A percentile compares a stretch with the other conserved stretches of the same genome.
These are phyloP conservation scores for Xylaria sp. DNA, from an alignment of 2,329 filamentous ascomycete genomes.

Conservation along the genomic window DNA sequence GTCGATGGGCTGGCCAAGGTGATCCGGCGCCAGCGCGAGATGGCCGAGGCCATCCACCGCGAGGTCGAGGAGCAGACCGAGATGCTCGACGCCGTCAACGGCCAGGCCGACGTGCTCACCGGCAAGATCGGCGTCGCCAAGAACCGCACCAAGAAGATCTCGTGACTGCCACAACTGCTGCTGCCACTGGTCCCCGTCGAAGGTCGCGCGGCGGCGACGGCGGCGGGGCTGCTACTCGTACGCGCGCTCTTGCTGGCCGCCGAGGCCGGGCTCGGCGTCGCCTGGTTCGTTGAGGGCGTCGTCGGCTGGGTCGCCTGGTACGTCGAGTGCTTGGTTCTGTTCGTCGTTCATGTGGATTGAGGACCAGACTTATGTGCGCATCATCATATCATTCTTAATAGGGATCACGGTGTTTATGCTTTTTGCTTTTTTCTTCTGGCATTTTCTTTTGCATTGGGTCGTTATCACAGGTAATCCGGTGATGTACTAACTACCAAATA, in stretches of 20 bases:
- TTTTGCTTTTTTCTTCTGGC: no score
- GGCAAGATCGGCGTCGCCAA: conserved; percentile 76
- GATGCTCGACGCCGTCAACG: conserved; percentile 68
- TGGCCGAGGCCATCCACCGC: conserved; percentile 74
- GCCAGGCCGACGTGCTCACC: conserved; percentile 66
- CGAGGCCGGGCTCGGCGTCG: conserved; percentile 18
- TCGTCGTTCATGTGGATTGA: conserved; percentile 17
- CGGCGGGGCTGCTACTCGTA: no score
- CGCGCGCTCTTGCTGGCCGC: conserved; percentile 19
- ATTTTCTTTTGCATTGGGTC: no score
- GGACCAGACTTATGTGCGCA: background rate
- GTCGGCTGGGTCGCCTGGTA: conserved; percentile 27
- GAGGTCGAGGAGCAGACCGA: conserved; percentile 73
- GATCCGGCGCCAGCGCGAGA: conserved; percentile 73
- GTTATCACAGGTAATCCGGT: no score
- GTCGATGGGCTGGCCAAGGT: conserved; percentile 70
- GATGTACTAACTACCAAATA: no score
- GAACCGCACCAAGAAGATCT: conserved; percentile 69
- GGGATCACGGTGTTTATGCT: conserved; percentile 1
- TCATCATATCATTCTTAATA: background rate
- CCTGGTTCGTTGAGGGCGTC: conserved; percentile 21
- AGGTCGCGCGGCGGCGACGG: no score
- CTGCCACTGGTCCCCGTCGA: conserved; percentile 9
- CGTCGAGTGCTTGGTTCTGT: conserved; percentile 18
- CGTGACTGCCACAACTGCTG: conserved; percentile 30